Evolutionary conservation across 169 alveolate genomes (phyloP).

Genomic region (Eimeria maxima): DNA sequence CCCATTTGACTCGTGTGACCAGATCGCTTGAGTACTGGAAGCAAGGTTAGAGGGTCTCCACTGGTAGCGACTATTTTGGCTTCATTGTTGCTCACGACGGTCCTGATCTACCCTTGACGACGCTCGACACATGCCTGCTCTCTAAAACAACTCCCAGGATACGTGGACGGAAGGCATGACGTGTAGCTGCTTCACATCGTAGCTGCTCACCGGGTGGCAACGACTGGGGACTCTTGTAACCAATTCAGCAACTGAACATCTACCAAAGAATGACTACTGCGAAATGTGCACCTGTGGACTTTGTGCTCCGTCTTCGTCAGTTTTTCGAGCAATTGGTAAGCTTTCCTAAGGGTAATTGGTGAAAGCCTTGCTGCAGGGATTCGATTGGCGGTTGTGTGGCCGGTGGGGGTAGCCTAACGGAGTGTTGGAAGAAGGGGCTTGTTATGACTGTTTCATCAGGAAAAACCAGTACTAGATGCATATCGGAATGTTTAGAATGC

Average conservation of each 20-base stretch:
- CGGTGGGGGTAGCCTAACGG: slow-evolving; percentile 24
- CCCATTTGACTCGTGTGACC: background rate
- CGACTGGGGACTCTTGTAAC: background rate
- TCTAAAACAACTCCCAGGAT: background rate
- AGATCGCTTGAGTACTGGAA: background rate
- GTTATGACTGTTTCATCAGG: background rate
- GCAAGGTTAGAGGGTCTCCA: background rate
- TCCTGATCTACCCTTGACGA: background rate
- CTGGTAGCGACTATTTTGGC: background rate
- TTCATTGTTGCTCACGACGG: background rate
- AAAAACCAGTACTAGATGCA: background rate
- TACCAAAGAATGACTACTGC: background rate
- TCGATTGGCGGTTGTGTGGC: background rate
- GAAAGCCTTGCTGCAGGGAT: background rate
- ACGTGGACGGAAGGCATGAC: background rate
- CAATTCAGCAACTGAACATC: background rate
- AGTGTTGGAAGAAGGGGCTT: background rate
- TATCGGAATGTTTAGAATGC: background rate
- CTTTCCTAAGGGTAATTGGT: background rate
- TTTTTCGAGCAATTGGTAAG: background rate
- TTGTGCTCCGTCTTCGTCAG: background rate
- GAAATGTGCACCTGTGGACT: slow-evolving; percentile 1
- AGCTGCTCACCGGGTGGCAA: background rate
- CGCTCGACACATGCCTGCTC: background rate
- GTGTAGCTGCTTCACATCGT: background rate